phyloP scores from a whole-genome alignment of 2,329 filamentous ascomycete species.

The Chaetomium sp. region DNA sequence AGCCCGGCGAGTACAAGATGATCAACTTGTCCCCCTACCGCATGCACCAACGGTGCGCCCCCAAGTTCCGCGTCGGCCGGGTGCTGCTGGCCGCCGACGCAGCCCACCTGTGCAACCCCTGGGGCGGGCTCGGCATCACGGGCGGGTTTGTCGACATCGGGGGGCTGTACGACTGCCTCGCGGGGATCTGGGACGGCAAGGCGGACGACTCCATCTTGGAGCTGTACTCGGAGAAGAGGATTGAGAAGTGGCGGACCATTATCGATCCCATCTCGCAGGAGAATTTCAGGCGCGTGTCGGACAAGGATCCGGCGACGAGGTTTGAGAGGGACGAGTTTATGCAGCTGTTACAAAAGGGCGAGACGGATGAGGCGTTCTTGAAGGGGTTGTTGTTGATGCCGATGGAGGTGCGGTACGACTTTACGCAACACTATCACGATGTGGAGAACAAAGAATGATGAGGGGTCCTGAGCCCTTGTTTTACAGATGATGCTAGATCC shows the following conservation, averaged over 20 bases:
- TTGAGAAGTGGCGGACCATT: constrained; percentile 49
- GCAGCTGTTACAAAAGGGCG: constrained; percentile 42
- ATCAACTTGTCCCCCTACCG: constrained; percentile 61
- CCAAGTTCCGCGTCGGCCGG: constrained; percentile 58
- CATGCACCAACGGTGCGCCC: constrained; percentile 63
- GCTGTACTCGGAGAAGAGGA: constrained; percentile 49
- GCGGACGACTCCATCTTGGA: constrained; percentile 50
- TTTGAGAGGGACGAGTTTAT: constrained; percentile 46
- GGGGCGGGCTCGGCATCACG: constrained; percentile 64
- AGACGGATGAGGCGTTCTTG: constrained; percentile 41
- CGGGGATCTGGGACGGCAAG: constrained; percentile 48
- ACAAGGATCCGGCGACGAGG: constrained; percentile 45
- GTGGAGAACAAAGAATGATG: background rate
- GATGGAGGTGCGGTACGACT: constrained; percentile 48
- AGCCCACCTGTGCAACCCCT: constrained; percentile 58
- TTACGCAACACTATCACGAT: constrained; percentile 47
- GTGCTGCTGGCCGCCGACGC: constrained; percentile 62
- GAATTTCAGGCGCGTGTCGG: constrained; percentile 49
- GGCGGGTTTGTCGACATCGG: constrained; percentile 66
- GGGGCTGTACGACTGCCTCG: constrained; percentile 61
- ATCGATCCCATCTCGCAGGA: constrained; percentile 48
- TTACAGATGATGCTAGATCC: background rate
- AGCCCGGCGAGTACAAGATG: constrained; percentile 59
- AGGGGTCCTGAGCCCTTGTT: background rate
- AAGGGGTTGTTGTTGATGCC: constrained; percentile 42